Base-by-base conservation (phyloP, 345 rosid genomes). In the Bruguiera sexangula region DNA sequence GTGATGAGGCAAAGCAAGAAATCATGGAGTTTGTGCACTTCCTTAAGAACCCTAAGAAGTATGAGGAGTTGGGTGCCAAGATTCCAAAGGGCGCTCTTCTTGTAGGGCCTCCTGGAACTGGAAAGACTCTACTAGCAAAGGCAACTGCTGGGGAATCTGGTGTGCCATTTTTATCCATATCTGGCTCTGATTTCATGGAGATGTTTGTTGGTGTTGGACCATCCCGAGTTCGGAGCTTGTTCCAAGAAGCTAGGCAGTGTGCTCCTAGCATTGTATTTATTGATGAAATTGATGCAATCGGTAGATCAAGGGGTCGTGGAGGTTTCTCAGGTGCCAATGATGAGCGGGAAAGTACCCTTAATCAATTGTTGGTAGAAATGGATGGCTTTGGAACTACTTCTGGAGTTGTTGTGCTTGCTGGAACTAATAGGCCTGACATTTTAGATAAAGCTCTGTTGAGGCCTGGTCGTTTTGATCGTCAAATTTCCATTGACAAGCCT, bases 361-460 rank as follows among this genome's bases (percentile, higher is more conserved):
- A 81, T 66, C 84, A 77, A 37, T 69, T 80, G 64, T 67, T 80
- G 63, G 76, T 77, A 13, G 84, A 80, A 73, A 80, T 80, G 84
- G 84, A 80, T 71, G 84, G 84, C 53, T 80, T 80, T 71, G 74
- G 75, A 19, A 73, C 76, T 32, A 76, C 73, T 50, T 69, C 84
- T 0, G 84, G 81, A 58, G 84, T 80, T 74, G 97, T 93, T 66
- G 98, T 93, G 29, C 89, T 93, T 70, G 97, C 98, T 61, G 96
- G 96, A 37, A 93, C 98, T 48, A 90, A 93, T 67, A 89, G 97
- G 77, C 97, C 98, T 10, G 98, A 93, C 80, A 93, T 93, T 58
- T 74, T 81, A 19, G 81, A 81, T 63, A 68, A 76, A 52, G 84
- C 84, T 52, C 32, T 81, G 68, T 68, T 75, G 65, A 77, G 84